Percentiles rank a stretch among this genome's conserved stretches.
Evolutionary conservation across 345 rosid genomes (phyloP).

Genomic region (Brassica juncea): DNA sequence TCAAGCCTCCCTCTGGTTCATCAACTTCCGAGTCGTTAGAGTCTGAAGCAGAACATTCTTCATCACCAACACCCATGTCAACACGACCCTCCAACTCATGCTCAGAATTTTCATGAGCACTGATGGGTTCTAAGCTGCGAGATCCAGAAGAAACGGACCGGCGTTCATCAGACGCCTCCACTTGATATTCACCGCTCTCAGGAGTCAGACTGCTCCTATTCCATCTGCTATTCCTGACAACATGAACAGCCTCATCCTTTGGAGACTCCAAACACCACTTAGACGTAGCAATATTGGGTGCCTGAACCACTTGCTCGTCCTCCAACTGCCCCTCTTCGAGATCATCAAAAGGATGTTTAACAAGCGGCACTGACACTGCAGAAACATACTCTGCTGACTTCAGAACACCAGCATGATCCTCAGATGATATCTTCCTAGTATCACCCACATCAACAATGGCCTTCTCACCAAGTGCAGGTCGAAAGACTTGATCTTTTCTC

Average conservation of each 20-base stretch:
- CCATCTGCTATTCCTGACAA: slow-evolving; percentile 33
- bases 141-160: slow-evolving; percentile 32
- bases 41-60: slow-evolving; percentile 25
- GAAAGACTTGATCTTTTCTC: slow-evolving; percentile 39
- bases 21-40: slow-evolving; percentile 35
- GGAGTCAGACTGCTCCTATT: slow-evolving; percentile 37
- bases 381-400: slow-evolving; percentile 20
- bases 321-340: slow-evolving; percentile 71
- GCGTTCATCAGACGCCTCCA: slow-evolving; percentile 33
- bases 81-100: slow-evolving; percentile 37
- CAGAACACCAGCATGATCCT: slow-evolving; percentile 48
- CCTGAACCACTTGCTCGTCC: slow-evolving; percentile 38
- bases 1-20: slow-evolving; percentile 45
- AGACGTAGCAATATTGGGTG: slow-evolving; percentile 58
- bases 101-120: slow-evolving; percentile 35
- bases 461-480: slow-evolving; percentile 15
- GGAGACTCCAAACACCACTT: slow-evolving; percentile 71
- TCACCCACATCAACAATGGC: slow-evolving; percentile 21
- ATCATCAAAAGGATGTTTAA: slow-evolving; percentile 46
- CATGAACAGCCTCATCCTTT: neutral
- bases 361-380: neutral
- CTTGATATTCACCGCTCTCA: slow-evolving; percentile 50
- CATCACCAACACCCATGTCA: slow-evolving; percentile 30
- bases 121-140: slow-evolving; percentile 21
- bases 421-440: slow-evolving; percentile 39